These are phyloP conservation scores for Coemansia sp. DNA, from an alignment of 192 early-diverging fungal species.

Conservation along the genomic window DNA sequence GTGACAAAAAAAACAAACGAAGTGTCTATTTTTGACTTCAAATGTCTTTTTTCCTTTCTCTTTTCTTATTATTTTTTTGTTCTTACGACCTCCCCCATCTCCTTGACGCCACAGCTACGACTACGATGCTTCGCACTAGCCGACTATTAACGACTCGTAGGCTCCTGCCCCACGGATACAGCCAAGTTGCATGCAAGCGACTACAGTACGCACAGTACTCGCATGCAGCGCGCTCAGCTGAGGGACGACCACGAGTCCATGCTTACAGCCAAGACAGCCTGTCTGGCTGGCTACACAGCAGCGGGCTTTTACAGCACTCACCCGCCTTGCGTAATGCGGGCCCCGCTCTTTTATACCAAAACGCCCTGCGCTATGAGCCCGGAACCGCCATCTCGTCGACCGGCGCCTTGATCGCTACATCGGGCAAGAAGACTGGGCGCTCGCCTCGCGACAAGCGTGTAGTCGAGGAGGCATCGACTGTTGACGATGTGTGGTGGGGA, in stretches of 20 bases:
- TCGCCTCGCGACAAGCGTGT: conserved; percentile 97
- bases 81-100: background rate
- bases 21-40: background rate
- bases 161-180: background rate
- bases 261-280: background rate
- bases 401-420: conserved; percentile 88
- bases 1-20: background rate
- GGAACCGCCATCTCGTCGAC: conserved; percentile 87
- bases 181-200: background rate
- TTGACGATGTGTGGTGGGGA: conserved; percentile 96
- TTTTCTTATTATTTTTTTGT: background rate
- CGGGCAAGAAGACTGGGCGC: conserved; percentile 91
- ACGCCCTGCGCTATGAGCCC: conserved; percentile 78
- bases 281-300: conserved; percentile 3
- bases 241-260: background rate
- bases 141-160: background rate
- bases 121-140: conserved; percentile 1
- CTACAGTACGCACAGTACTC: background rate
- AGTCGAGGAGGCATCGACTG: conserved; percentile 85
- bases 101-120: background rate
- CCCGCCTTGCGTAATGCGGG: conserved; percentile 64
- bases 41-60: background rate
- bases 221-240: background rate
- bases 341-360: conserved; percentile 81
- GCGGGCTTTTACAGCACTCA: background rate